Evolutionary conservation across 805 yeast genomes (phyloP), one percentile per base, ranked within the genome.

Genomic region (Lipomyces oligophaga): DNA sequence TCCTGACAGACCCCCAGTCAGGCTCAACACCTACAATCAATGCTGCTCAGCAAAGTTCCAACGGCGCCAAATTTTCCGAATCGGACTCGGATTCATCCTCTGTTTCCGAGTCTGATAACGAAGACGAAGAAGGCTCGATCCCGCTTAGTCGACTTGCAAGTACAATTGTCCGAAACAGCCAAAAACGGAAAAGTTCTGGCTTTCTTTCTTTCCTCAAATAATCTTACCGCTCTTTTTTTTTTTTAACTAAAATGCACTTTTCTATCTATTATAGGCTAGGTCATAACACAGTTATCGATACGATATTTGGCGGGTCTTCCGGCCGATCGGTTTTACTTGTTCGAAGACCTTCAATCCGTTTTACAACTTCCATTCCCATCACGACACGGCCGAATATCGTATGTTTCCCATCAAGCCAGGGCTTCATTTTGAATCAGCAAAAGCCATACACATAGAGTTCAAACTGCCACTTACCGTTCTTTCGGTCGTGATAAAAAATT

Each of bases 401-500:
- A 55, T 78, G 82, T 58, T 78, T 78, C 19, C 76, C 75, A 57
- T 78, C 77, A 53, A 78, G 68, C 69, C 78, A 79, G 6, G 48
- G 48, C 47, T 43, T 25, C 15, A 7, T 19, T 6, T 20, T 21
- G 16, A 5, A 15, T n/a, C n/a, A 27, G 4, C 7, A 26, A 26
- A 18, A 16, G 3, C 11, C 3, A 25, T 4, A 25, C 16, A 22
- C 13, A 3, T 11, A 16, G n/a, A 15, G 22, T 10, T 18, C 10
- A 16, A 2, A 19, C 19, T 3, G 16, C 21, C 8, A 46, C 53
- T 15, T 44, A 49, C 50, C 19, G 80, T 72, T 34, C 72, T 70
- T 15, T 72, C 79, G 2, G 80, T 76, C 34, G 81, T 77, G 51
- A 77, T 77, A 63, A 77, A 77, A 51, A 77, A 77, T 58, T 77